Percentiles rank a stretch among this genome's conserved stretches.
Evolutionary conservation across 2,329 filamentous ascomycete genomes (phyloP).

Genomic region (Colletotrichum musae): DNA sequence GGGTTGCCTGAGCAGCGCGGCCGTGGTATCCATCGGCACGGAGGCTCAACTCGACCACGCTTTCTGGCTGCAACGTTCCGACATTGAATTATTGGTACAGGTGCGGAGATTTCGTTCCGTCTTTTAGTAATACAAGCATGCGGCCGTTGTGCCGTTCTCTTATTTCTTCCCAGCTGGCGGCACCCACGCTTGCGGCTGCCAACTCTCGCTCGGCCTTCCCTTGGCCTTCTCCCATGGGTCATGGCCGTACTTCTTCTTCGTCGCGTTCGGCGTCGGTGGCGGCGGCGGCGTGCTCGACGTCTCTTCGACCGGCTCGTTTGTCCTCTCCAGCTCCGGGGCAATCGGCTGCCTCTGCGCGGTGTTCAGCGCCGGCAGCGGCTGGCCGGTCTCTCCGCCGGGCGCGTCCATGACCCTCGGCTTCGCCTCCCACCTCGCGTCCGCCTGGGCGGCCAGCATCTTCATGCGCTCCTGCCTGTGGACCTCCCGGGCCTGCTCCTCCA

Average conservation of each 20-base stretch:
- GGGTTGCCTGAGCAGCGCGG: neutral
- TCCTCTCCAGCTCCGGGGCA: conserved; percentile 35
- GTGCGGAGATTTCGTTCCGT: conserved; percentile 17
- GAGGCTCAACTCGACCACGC: neutral
- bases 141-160: conserved; percentile 3
- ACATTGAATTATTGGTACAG: conserved; percentile 26
- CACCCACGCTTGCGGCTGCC: conserved; percentile 77
- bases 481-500: conserved; percentile 71
- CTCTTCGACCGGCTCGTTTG: conserved; percentile 20
- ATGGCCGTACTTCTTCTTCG: conserved; percentile 43
- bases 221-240: conserved; percentile 73
- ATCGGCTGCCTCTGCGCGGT: conserved; percentile 35
- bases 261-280: conserved; percentile 20
- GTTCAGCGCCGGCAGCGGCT: conserved; percentile 49
- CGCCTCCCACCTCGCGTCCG: conserved; percentile 75
- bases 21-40: neutral
- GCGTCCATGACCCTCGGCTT: conserved; percentile 66
- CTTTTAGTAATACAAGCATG: conserved; percentile 31
- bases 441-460: conserved; percentile 70
- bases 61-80: neutral
- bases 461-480: conserved; percentile 66
- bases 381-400: conserved; percentile 47
- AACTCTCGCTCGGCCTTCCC: conserved; percentile 71
- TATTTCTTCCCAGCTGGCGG: conserved; percentile 58
- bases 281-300: neutral